Base-by-base conservation (phyloP, 2,329 filamentous ascomycete species). In the Colletotrichum spinosum region DNA sequence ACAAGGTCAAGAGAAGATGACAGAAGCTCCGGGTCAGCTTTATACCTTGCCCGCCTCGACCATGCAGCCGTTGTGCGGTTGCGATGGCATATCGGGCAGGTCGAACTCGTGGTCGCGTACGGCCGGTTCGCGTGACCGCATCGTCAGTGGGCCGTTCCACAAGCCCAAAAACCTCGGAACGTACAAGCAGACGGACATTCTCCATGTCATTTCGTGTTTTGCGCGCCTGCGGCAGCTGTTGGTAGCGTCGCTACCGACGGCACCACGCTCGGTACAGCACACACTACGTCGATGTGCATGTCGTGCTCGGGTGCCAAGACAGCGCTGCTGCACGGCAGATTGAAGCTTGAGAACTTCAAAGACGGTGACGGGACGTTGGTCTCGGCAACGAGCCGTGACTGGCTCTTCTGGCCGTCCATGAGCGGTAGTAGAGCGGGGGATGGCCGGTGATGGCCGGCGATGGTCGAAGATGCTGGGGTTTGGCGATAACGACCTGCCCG, bases 341-440 rank as follows among this genome's bases (percentile, higher is more conserved):
- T 58, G 55, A 48, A 58, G 55, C 55, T 58, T 44, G 17, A 12
- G 45, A 58, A 48, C 55, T 51, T 51, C 55, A 13, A 58, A 35
- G 55, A 38, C 46, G 17, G 46, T 13, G 25, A 25, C 25, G 4
- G 25, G 25, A 25, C 9, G 37, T 58, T 51, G 55, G 46, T 35
- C 55, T 51, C 55, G 55, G 55, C 55, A 25, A 33, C n/a, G 46
- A 34, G 38, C 41, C 38, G 41, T 66, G 58, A 65, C 35, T 66
- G 63, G 63, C 35, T 17, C 45, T 11, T 6, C 17, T 5, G 41
- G 53, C 37, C 25, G 55, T 50, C 34, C 48, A 25, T 5, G 25
- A 25, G 25, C 25, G 25, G 25, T 25, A 25, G 25, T 25, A 25
- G 25, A 25, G 25, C 25, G 25, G 25, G 25, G 25, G 25, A 25